phyloP scores from a whole-genome alignment of 805 yeast genomes.

The Danielia oregonensis region DNA sequence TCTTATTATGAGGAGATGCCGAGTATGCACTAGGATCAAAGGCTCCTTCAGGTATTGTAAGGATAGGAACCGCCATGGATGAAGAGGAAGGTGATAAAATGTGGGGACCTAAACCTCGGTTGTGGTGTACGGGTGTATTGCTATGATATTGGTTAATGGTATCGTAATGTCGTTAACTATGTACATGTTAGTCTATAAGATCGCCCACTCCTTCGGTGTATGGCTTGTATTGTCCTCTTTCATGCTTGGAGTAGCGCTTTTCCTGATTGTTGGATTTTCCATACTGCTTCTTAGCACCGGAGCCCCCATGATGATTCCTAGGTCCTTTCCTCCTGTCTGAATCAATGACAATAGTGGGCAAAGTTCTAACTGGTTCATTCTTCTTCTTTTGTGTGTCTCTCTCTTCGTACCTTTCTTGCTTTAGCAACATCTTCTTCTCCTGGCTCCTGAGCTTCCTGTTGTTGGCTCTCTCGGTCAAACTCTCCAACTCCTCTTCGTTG shows the following conservation, averaged over 20 bases:
- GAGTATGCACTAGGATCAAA: constrained; percentile 29
- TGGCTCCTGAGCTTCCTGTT: constrained; percentile 15
- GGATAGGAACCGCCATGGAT: constrained; percentile 25
- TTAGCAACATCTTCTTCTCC: constrained; percentile 10
- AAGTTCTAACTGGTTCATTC: too few species aligned
- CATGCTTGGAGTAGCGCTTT: too few species aligned
- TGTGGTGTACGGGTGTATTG: constrained; percentile 9
- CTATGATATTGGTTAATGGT: not conserved
- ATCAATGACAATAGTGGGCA: too few species aligned
- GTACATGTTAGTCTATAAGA: constrained; percentile 19
- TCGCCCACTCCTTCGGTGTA: constrained; percentile 23
- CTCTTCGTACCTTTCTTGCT: too few species aligned
- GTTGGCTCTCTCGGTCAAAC: constrained; percentile 49
- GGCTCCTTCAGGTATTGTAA: constrained; percentile 41
- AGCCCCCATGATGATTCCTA: too few species aligned
- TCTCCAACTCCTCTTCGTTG: constrained; percentile 46
- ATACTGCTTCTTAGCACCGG: constrained; percentile 12
- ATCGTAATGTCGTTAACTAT: constrained; percentile 4
- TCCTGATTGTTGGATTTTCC: constrained; percentile 5
- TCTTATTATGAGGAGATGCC: constrained; percentile 6
- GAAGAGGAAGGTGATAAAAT: constrained; percentile 1
- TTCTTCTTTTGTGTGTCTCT: too few species aligned
- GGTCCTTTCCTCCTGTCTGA: too few species aligned
- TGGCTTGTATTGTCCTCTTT: constrained; percentile 13
- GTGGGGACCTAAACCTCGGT: constrained; percentile 5